Evolutionary conservation across 2,329 filamentous ascomycete genomes (phyloP), one percentile per base, ranked within the genome.

Genomic region (Scedosporium boydii): DNA sequence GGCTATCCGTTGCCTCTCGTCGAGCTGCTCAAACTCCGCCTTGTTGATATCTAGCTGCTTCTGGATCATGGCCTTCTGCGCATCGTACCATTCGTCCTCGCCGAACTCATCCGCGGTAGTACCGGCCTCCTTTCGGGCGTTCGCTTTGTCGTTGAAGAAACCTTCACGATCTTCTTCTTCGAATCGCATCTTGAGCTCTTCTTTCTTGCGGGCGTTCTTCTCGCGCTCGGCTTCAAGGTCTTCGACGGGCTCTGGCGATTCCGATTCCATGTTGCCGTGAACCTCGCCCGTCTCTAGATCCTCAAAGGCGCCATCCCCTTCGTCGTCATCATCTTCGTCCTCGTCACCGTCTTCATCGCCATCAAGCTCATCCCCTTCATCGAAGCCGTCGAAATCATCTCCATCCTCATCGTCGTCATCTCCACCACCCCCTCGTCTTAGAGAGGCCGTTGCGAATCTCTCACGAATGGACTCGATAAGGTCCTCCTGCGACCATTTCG

Each of bases 121-220:
- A 41, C 82, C 87, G 34, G 84, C 86, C 67, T 91, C 89, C 66
- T 85, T 81, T 42, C 88, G 83, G 10, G 89, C 89, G 59, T 87
- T 85, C 29, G 90, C 87, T 71, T 96, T 96, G 75, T 95, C 91
- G 70, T 96, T 96, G 69, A 90, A 86, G 72, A 97, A 93, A 0
- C 95, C 95, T 72, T 99, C 95, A n/a, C 91, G 85, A 71, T 99
- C 95, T 79, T 99, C 95, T 74, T 98, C 93, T 71, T 99, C 95
- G 71, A 99, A 99, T 1, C 96, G 87, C 60, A 96, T 80, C 72
- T 91, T 96, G 61, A 99, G 84, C 73, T 99, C 95, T 75, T 97
- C 95, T 75, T 99, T 99, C 66, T 90, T 84, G 67, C 87, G 86
- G 1, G 95, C 95, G 70, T 99, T 99, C 74, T 86, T 89, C 68